Evolutionary conservation across 2,329 filamentous ascomycete genomes (phyloP), one percentile per base, ranked within the genome.

Genomic region (Fusarium staphyleae): DNA sequence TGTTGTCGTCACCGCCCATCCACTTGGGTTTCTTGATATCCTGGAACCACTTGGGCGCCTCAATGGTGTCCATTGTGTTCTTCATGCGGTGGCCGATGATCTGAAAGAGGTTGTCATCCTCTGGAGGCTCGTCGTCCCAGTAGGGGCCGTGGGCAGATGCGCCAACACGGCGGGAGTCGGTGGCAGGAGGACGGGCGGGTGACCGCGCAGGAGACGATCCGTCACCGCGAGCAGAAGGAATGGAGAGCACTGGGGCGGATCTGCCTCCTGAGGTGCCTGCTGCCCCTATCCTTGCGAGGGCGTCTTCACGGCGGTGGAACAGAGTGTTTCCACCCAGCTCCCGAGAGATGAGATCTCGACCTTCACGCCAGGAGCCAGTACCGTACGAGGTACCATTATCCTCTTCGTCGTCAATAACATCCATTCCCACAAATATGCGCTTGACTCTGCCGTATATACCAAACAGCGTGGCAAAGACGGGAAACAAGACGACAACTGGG

Each of bases 11-110:
- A 18, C 82, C 83, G 14, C 85, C 83, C 85, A 95, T 89, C 91
- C 91, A 96, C 66, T 86, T 88, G 5, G 91, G 91, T 69, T 87
- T 85, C 72, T 87, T 90, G 72, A 93, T 84, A 8, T 82, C 88
- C 64, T 86, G 83, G 59, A 96, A 77, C 92, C 93, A 98, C 60
- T 87, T 87, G 0, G 95, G 93, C 24, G 87, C 82, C 45, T 92
- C 88, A 2, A 91, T 82, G 0, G 86, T 89, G 56, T 98, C 93
- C 45, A 98, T 85, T 0, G 95, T 98, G 69, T 99, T 99, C 74
- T 87, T 90, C 65, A 99, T 87, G 29, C 93, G 83, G 69, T 96
- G 90, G 0, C 90, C 87, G 56, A 98, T 86, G 28, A 88, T 87
- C 62, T 90, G 84, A 68, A 98, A 92, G 72, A 96, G 91, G 61